These are phyloP conservation scores for Dactylellina parvicollis DNA, from an alignment of 2,329 filamentous ascomycete genomes.

Conservation along the genomic window DNA sequence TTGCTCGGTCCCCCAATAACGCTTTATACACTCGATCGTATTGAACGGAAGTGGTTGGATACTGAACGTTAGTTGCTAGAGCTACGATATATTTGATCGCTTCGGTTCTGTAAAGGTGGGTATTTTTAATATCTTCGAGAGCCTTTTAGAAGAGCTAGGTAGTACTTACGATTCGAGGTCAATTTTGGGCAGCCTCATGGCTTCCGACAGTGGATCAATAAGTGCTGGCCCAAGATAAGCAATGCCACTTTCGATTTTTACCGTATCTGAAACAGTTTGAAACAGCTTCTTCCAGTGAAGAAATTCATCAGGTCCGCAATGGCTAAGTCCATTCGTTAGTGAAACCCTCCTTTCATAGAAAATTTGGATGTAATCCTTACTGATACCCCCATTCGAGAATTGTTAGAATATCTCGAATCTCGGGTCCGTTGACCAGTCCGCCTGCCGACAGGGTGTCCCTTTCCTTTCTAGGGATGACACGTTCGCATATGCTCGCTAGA, in stretches of 20 bases:
- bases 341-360: neutral
- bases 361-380: conserved; percentile 31
- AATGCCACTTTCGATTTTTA: conserved; percentile 35
- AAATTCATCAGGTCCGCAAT: conserved; percentile 28
- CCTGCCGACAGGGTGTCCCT: conserved; percentile 62
- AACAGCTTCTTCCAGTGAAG: conserved; percentile 33
- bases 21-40: conserved; percentile 46
- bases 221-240: conserved; percentile 48
- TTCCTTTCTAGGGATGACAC: conserved; percentile 60
- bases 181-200: conserved; percentile 45
- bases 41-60: conserved; percentile 24
- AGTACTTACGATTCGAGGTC: conserved; percentile 45
- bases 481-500: conserved; percentile 62
- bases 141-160: neutral
- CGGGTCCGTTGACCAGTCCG: conserved; percentile 68
- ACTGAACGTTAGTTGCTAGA: conserved; percentile 24
- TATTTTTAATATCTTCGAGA: neutral
- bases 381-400: conserved; percentile 71
- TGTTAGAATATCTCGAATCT: conserved; percentile 75
- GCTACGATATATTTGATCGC: conserved; percentile 33
- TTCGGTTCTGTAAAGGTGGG: conserved; percentile 17
- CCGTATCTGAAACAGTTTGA: conserved; percentile 11
- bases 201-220: conserved; percentile 35
- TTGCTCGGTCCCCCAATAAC: conserved; percentile 39
- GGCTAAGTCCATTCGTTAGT: conserved; percentile 12